These are phyloP conservation scores for Albugo candida DNA, from an alignment of 352 stramenopile genomes.

Conservation along the genomic window DNA sequence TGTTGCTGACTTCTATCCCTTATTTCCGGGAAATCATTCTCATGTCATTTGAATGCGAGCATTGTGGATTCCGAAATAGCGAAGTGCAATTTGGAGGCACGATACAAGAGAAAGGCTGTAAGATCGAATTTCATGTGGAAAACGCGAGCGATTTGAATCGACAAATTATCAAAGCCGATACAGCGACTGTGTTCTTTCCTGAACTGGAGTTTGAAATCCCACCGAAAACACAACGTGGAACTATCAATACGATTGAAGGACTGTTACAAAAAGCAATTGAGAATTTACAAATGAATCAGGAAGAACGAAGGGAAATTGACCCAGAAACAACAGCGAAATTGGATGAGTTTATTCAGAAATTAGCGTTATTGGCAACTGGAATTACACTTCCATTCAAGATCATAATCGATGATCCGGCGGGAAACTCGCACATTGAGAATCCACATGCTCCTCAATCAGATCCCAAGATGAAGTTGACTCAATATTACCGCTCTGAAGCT, in stretches of 20 bases:
- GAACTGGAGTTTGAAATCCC: slow-evolving; percentile 83
- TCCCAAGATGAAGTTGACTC: slow-evolving; percentile 34
- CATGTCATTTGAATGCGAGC: slow-evolving; percentile 82
- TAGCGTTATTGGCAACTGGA: slow-evolving; percentile 40
- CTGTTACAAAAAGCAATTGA: slow-evolving; percentile 45
- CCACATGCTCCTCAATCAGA: slow-evolving; percentile 54
- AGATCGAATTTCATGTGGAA: slow-evolving; percentile 31
- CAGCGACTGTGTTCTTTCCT: slow-evolving; percentile 48
- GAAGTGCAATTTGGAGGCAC: slow-evolving; percentile 46
- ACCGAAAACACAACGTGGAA: slow-evolving; percentile 58
- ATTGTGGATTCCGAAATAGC: slow-evolving; percentile 71
- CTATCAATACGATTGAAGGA: slow-evolving; percentile 79
- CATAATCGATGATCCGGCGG: slow-evolving; percentile 70
- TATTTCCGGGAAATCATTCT: slow-evolving; percentile 91
- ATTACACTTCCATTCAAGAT: slow-evolving; percentile 65
- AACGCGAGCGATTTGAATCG: slow-evolving; percentile 62
- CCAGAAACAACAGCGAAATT: slow-evolving; percentile 53
- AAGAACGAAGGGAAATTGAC: slow-evolving; percentile 61
- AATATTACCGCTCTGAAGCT: slow-evolving; percentile 61
- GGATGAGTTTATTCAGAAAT: slow-evolving; percentile 60
- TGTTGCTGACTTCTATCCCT: slow-evolving; percentile 85
- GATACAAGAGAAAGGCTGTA: slow-evolving; percentile 42
- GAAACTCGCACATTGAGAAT: slow-evolving; percentile 87
- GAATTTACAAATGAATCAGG: slow-evolving; percentile 50
- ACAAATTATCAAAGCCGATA: slow-evolving; percentile 82